These are phyloP conservation scores for Tulasnella sp. DNA, from an alignment of 768 basidiomycete genomes.

Conservation along the genomic window DNA sequence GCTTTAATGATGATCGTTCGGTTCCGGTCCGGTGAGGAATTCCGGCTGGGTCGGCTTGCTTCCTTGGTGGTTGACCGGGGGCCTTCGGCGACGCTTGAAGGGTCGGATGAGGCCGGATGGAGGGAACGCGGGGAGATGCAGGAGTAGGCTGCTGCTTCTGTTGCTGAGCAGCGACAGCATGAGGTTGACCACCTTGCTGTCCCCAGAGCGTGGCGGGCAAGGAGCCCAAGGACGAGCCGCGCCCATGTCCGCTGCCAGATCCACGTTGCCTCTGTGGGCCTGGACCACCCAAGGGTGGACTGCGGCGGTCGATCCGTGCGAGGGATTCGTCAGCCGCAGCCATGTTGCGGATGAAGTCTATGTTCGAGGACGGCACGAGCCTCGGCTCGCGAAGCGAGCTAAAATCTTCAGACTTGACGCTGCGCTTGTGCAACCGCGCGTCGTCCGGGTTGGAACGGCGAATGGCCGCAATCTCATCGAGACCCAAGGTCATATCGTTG, in stretches of 20 bases:
- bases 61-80: background rate
- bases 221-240: conserved; percentile 26
- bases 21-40: no score
- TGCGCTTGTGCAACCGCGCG: conserved; percentile 47
- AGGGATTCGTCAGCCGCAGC: conserved; percentile 31
- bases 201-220: conserved; percentile 27
- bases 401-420: conserved; percentile 63
- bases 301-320: conserved; percentile 28
- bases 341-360: conserved; percentile 30
- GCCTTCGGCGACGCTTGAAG: background rate
- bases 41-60: background rate
- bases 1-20: no score
- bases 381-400: conserved; percentile 34
- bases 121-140: background rate
- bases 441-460: conserved; percentile 53
- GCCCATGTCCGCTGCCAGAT: conserved; percentile 23
- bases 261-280: background rate
- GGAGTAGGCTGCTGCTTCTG: conserved; percentile 14
- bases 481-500: background rate
- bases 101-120: background rate
- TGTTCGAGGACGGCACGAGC: background rate
- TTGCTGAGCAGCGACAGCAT: no score
- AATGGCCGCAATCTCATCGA: conserved; percentile 38
- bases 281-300: conserved; percentile 10
- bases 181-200: background rate